A percentile compares a stretch with the other conserved stretches of the same genome.
These are phyloP conservation scores for Cryptococcus deneoformans DNA, from an alignment of 1,284 basidiomycete genomes.

Conservation along the genomic window DNA sequence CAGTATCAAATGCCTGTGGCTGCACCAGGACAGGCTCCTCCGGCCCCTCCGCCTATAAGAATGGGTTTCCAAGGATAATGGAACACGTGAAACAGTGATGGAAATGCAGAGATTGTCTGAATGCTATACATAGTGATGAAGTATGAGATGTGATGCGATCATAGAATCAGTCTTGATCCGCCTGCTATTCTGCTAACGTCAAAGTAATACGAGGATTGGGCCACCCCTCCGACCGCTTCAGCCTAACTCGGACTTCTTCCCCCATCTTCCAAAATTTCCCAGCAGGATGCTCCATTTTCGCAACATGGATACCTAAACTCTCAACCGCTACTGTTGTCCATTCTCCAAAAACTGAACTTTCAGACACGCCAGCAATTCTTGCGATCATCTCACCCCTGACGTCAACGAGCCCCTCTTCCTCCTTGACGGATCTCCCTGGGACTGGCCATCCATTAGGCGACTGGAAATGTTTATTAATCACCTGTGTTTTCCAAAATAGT, in stretches of 20 bases:
- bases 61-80: constrained; percentile 32
- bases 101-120: background rate
- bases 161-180: too few relatives aligned
- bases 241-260: constrained; percentile 25
- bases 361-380: constrained; percentile 13
- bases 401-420: constrained; percentile 15
- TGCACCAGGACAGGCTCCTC: constrained; percentile 16
- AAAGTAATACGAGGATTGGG: constrained; percentile 22
- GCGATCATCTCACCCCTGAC: constrained; percentile 17
- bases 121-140: constrained; percentile 4
- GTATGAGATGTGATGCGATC: constrained; percentile 9
- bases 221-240: constrained; percentile 19
- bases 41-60: constrained; percentile 40
- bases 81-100: background rate
- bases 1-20: constrained; percentile 13
- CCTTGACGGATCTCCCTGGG: constrained; percentile 2
- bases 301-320: constrained; percentile 13
- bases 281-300: constrained; percentile 9
- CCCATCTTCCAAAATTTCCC: constrained; percentile 16
- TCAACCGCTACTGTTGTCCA: constrained; percentile 20
- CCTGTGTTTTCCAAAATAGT: constrained; percentile 28
- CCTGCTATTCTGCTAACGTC: too few relatives aligned
- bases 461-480: constrained; percentile 7
- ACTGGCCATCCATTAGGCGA: background rate
- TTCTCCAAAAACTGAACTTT: constrained; percentile 4